Evolutionary conservation across 202 grass and related monocot genomes (phyloP), one percentile per base, ranked within the genome.

Genomic region (Eragrostis tef): DNA sequence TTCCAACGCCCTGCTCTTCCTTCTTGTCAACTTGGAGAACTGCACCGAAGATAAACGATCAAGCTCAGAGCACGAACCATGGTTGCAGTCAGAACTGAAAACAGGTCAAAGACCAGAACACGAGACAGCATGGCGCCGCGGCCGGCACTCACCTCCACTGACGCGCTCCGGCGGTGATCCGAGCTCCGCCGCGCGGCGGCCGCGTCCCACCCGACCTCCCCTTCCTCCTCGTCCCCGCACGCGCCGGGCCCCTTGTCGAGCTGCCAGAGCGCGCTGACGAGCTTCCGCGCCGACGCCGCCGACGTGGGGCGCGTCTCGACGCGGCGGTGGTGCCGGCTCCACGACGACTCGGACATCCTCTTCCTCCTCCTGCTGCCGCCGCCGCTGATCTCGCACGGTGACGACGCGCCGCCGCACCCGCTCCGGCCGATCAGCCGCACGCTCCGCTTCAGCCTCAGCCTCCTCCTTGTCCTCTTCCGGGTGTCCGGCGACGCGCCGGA

Each of bases 211-310:
- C 42, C 26, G 36, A 50, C 5, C 61, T 44, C 45, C 24, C 29
- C 19, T 8, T 83, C 70, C 13, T 53, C 50, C 11, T 82, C n/a
- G n/a, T n/a, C 34, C 34, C 5, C 88, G 11, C 66, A 53, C 19
- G 74, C 70, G 16, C 50, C 69, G 19, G 12, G 47, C 5, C 80
- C 63, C 71, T 86, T 83, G 27, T 74, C 87, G 66, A 79, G 53
- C 86, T 91, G 83, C 92, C 92, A 92, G 54, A 93, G 76, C 19
- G 77, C 81, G 84, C 48, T 80, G 67, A 86, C 92, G 56, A 98
- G 94, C 78, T 91, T 94, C 80, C 92, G 71, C 22, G 92, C 92
- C 51, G 94, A 91, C 67, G 90, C 72, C 12, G 86, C 47, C 69
- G 70, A 67, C 36, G 64, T 21, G 51, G 78, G 78, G 59, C 63